Conservation (phyloP, 148 eudicot species). For the Drosera capensis region DNA sequence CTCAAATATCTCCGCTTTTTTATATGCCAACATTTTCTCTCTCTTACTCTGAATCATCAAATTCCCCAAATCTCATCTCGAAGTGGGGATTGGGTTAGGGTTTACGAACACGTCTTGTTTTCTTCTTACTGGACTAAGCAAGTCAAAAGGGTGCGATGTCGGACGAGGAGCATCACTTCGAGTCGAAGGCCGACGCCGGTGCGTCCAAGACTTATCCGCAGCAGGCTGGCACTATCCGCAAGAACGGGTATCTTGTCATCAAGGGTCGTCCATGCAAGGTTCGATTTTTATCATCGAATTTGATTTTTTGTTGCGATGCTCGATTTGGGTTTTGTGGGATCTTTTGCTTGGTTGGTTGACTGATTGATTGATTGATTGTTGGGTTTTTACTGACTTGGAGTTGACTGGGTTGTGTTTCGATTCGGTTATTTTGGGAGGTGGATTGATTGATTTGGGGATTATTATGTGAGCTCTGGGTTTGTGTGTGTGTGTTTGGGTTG, state of each 20-base stretch:
- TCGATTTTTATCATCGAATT: not conserved
- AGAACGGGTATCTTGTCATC: conserved; percentile 14
- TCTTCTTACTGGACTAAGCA: no score
- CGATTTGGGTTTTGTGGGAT: not conserved
- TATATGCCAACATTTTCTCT: no score
- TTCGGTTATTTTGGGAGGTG: not conserved
- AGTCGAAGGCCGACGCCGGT: conserved; percentile 20
- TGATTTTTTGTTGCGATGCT: not conserved
- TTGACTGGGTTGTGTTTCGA: not conserved
- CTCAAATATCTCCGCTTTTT: no score
- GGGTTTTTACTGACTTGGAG: not conserved
- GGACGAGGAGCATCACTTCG: conserved; percentile 21
- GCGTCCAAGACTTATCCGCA: conserved; percentile 20
- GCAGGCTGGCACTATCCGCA: conserved; percentile 21
- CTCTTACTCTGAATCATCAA: no score
- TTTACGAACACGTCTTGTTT: no score
- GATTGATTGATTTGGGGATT: no score
- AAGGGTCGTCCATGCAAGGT: conserved; percentile 22
- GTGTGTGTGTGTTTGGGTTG: no score
- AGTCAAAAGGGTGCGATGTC: conserved; percentile 8
- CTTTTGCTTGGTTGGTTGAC: not conserved
- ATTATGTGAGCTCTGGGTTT: no score
- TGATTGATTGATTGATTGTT: not conserved
- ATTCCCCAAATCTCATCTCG: no score
- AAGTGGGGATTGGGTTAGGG: no score